Evolutionary conservation across 2,329 filamentous ascomycete genomes (phyloP), one percentile per base, ranked within the genome.

Genomic region (Huntiella abstrusa): DNA sequence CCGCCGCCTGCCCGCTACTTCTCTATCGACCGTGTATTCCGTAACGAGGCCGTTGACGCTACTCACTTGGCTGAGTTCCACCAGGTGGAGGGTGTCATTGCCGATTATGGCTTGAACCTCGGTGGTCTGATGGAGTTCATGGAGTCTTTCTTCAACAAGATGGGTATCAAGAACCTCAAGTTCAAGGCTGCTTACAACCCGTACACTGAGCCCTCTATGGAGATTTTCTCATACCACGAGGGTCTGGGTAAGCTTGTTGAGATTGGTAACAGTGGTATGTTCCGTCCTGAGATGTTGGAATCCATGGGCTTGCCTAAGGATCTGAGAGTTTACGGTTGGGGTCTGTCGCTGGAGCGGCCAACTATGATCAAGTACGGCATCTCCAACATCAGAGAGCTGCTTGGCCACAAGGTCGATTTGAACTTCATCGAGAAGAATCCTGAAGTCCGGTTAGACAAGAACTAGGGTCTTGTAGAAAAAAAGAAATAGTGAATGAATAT

Each of bases 161-260:
- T 96, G 81, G 88, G 91, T 54, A 85, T 98, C 54, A 68, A 66
- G 16, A 66, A 71, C 56, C 73, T 98, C 53, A 80, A 83, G 58
- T 98, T 94, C 77, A 98, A 98, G 70, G 91, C 91, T 13, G 91
- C 91, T 1, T 93, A 92, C 67, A 93, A 94, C 65, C 84, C 83
- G 1, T 87, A 92, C 68, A 94, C 86, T 22, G 91, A 98, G 65
- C 87, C 91, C 28, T 82, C 80, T 59, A 92, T 98, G 86, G 91
- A 98, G 64, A 93, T 98, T 54, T 98, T 96, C 66, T 85, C 83
- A 53, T 96, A 80, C 68, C 91, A 96, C 69, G 75, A 80, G 57
- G 88, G 86, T 3, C 67, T 95, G 43, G 75, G 75, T 56, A 93
- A 93, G 68, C 80, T 92, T 66, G 84, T 96, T 19, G 91, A 96